phyloP scores from a whole-genome alignment of 1,139 yeast genomes.

The Blastobotrys illinoisensis region DNA sequence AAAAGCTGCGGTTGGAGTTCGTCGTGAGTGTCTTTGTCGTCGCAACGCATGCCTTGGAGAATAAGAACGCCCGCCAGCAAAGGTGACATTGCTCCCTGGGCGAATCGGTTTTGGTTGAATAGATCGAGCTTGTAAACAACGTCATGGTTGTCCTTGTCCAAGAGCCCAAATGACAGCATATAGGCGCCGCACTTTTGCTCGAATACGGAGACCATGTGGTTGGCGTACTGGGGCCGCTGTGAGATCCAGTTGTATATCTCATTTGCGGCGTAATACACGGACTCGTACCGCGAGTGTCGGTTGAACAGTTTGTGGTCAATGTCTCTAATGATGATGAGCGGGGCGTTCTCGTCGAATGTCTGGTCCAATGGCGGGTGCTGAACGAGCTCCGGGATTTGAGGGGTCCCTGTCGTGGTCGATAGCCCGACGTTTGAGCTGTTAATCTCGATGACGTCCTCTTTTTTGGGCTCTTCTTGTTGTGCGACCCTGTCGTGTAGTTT shows the following conservation, averaged over 20 bases:
- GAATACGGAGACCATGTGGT: slow-evolving; percentile 16
- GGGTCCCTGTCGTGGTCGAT: not conserved
- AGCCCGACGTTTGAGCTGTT: not conserved
- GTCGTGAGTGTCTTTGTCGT: slow-evolving; percentile 43
- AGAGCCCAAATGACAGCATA: slow-evolving; percentile 8
- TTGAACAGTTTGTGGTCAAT: slow-evolving; percentile 40
- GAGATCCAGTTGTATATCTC: slow-evolving; percentile 42
- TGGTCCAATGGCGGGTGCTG: not conserved
- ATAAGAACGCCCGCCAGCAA: slow-evolving; percentile 19
- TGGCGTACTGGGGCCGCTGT: slow-evolving; percentile 20
- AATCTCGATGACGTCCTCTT: not conserved
- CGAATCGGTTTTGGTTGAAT: not conserved
- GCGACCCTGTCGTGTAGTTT: not conserved
- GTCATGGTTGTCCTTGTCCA: not conserved
- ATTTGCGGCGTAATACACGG: slow-evolving; percentile 30
- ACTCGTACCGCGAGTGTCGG: slow-evolving; percentile 29
- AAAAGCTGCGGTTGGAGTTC: slow-evolving; percentile 42
- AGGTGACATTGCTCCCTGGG: slow-evolving; percentile 10
- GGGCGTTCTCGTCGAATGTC: slow-evolving; percentile 27
- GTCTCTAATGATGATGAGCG: slow-evolving; percentile 39
- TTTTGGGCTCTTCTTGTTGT: not conserved
- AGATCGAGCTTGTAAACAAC: not conserved
- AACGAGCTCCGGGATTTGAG: not conserved
- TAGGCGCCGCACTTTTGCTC: slow-evolving; percentile 16
- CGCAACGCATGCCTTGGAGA: slow-evolving; percentile 30